Percentiles rank a stretch among this genome's conserved stretches.
Conservation (phyloP, 257 asterid species). For the Orobanche coerulescens region DNA sequence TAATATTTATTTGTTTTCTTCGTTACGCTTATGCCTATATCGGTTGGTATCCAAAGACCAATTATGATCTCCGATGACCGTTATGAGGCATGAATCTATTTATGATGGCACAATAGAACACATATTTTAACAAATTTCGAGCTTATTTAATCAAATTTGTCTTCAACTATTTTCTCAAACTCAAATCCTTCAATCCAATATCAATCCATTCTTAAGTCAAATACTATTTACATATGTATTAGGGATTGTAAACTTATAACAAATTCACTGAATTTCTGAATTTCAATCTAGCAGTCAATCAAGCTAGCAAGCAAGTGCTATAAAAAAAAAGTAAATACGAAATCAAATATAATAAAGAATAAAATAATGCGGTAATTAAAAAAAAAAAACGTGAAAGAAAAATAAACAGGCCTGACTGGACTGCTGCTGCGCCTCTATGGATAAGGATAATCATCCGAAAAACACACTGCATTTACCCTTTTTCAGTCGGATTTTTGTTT, state of each 20-base stretch:
- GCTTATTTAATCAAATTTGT: too few species aligned
- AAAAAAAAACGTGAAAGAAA: slow-evolving; percentile 2
- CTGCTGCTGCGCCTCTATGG: slow-evolving; percentile 34
- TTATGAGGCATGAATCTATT: too few species aligned
- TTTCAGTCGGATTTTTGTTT: neutral
- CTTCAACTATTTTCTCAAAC: neutral
- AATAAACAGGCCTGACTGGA: slow-evolving; percentile 30
- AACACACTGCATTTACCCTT: slow-evolving; percentile 27
- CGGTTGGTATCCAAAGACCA: too few species aligned
- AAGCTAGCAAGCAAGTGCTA: neutral
- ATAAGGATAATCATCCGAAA: slow-evolving; percentile 44
- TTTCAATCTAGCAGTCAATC: neutral
- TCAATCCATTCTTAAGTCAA: too few species aligned
- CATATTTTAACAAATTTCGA: too few species aligned
- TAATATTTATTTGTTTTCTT: too few species aligned
- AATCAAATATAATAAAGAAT: slow-evolving; percentile 3
- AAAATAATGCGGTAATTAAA: neutral
- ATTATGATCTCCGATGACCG: too few species aligned
- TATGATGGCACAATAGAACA: too few species aligned
- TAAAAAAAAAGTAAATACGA: neutral
- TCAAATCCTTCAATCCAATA: neutral
- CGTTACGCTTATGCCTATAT: too few species aligned
- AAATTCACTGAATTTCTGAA: neutral
- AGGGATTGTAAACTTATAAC: neutral
- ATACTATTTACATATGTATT: too few species aligned